Percentiles rank a stretch among this genome's conserved stretches.
These are phyloP conservation scores for Phyllosticta capitalensis DNA, from an alignment of 2,329 filamentous ascomycete genomes.

Conservation along the genomic window DNA sequence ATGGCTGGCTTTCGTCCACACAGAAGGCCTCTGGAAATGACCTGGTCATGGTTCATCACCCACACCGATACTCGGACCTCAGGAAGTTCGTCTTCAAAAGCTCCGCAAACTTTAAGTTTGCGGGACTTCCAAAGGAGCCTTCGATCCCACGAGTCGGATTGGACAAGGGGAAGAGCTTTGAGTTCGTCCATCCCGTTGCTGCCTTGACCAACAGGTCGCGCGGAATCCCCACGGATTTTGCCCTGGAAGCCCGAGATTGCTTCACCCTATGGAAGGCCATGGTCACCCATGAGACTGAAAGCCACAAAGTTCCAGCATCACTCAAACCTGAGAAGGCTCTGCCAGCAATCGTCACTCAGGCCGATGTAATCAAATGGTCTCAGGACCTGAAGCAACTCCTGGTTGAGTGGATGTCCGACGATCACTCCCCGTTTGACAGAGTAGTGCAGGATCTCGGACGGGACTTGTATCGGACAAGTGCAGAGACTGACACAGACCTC, in stretches of 20 bases:
- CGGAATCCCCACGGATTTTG: constrained; percentile 58
- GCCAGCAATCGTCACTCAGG: constrained; percentile 50
- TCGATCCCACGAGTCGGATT: constrained; percentile 36
- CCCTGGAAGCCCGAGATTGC: constrained; percentile 63
- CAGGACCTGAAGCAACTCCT: constrained; percentile 49
- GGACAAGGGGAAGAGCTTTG: constrained; percentile 41
- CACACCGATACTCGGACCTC: constrained; percentile 64
- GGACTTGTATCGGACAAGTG: constrained; percentile 1
- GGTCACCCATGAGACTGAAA: constrained; percentile 44
- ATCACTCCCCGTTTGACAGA: constrained; percentile 41
- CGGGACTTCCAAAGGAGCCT: constrained; percentile 35
- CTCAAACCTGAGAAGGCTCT: constrained; percentile 44
- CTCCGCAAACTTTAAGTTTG: constrained; percentile 40
- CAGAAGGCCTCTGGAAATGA: constrained; percentile 55
- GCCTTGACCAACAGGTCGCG: constrained; percentile 50
- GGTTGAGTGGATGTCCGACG: constrained; percentile 49
- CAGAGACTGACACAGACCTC: background rate
- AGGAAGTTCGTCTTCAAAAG: constrained; percentile 62
- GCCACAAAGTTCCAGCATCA: constrained; percentile 41
- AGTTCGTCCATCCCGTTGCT: constrained; percentile 54
- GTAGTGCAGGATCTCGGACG: constrained; percentile 36
- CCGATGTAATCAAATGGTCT: constrained; percentile 59
- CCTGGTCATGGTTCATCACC: constrained; percentile 59
- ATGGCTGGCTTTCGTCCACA: constrained; percentile 55
- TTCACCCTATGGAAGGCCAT: constrained; percentile 56